Percentiles rank a stretch among this genome's conserved stretches.
These are phyloP conservation scores for Beauveria australis DNA, from an alignment of 2,329 filamentous ascomycete genomes.

Conservation along the genomic window DNA sequence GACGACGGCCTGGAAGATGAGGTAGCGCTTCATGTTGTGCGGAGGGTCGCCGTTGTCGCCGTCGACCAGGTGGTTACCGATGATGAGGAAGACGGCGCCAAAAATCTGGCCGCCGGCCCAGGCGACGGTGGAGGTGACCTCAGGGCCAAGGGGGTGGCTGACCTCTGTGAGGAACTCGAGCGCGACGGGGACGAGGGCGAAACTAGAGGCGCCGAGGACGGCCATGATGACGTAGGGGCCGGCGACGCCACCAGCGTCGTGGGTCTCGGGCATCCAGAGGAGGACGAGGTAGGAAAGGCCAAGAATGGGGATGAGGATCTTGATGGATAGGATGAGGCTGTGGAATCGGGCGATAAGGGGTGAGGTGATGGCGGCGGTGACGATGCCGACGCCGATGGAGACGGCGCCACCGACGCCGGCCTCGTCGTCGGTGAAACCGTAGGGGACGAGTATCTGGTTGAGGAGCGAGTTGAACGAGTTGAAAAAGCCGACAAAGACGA, in stretches of 20 bases:
- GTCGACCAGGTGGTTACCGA: conserved; percentile 66
- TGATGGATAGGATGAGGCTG: conserved; percentile 64
- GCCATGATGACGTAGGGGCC: conserved; percentile 70
- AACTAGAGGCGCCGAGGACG: conserved; percentile 70
- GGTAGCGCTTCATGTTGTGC: conserved; percentile 61
- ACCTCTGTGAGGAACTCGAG: conserved; percentile 84
- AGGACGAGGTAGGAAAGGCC: conserved; percentile 67
- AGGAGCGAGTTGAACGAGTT: conserved; percentile 82
- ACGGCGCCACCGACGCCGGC: conserved; percentile 86
- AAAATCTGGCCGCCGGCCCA: conserved; percentile 84
- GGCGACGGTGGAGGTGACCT: conserved; percentile 72
- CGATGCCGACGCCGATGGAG: conserved; percentile 80
- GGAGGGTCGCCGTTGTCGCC: conserved; percentile 47
- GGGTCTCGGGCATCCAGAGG: conserved; percentile 63
- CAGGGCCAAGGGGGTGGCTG: conserved; percentile 77
- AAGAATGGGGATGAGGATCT: conserved; percentile 65
- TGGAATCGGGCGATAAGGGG: conserved; percentile 84
- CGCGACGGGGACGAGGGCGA: conserved; percentile 72
- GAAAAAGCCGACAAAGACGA: conserved; percentile 84
- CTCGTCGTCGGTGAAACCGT: conserved; percentile 74
- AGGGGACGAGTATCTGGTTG: conserved; percentile 82
- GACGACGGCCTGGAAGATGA: conserved; percentile 74
- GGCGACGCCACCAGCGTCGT: conserved; percentile 51
- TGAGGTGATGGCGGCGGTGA: conserved; percentile 65
- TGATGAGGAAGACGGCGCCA: conserved; percentile 75